These are phyloP conservation scores for Blastobotrys terrestris DNA, from an alignment of 805 yeast genomes.

Conservation along the genomic window DNA sequence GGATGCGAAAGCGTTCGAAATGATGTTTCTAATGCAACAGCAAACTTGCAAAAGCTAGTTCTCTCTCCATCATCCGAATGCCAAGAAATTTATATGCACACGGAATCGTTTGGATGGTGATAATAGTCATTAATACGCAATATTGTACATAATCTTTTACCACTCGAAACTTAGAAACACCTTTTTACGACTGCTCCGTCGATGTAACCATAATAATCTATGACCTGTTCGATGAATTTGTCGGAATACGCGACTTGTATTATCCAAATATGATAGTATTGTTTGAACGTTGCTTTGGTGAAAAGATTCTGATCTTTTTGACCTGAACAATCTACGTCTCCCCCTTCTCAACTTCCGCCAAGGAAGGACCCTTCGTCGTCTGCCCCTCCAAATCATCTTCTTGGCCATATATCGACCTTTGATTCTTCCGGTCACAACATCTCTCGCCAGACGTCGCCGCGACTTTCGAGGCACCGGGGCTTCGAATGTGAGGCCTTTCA, in stretches of 20 bases:
- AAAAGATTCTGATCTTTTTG: not conserved
- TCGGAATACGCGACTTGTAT: not conserved
- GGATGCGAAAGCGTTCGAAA: slow-evolving; percentile 4
- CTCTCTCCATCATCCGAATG: not conserved
- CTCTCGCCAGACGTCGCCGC: not conserved
- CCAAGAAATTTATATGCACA: slow-evolving; percentile 4
- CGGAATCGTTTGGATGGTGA: slow-evolving; percentile 6
- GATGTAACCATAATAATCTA: not conserved
- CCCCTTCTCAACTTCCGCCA: not conserved
- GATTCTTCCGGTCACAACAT: not conserved
- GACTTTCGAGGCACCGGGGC: slow-evolving; percentile 5
- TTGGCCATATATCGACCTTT: not conserved
- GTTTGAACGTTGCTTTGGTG: not conserved
- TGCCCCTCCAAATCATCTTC: not conserved
- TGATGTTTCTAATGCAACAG: not conserved
- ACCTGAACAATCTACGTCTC: not conserved
- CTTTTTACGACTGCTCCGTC: not conserved
- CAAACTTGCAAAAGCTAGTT: not conserved
- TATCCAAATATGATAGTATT: not conserved
- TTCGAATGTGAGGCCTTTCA: slow-evolving; percentile 5
- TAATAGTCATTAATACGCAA: not conserved
- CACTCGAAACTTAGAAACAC: not conserved
- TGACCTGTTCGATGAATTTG: not conserved
- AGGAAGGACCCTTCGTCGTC: not conserved
- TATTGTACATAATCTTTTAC: not conserved